A percentile compares a stretch with the other conserved stretches of the same genome.
Evolutionary conservation across 768 basidiomycete genomes (phyloP).

Genomic region (Mycena sanguinolenta): DNA sequence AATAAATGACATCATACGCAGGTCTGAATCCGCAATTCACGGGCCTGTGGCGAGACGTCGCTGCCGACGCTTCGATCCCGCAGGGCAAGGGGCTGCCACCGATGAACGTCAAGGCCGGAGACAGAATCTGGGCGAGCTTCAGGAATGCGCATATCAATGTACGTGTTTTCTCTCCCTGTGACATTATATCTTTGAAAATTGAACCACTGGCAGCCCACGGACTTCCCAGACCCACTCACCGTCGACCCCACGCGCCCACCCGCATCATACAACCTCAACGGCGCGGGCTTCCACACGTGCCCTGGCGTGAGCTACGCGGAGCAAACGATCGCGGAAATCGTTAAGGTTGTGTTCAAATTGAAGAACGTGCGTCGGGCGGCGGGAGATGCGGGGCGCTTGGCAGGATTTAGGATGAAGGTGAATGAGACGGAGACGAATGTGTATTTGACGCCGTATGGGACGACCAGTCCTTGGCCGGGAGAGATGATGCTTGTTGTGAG

Average conservation of each 20-base stretch:
- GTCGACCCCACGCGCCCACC: constrained; percentile 31
- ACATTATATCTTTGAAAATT: too few relatives aligned
- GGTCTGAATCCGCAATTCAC: constrained; percentile 57
- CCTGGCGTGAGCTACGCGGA: constrained; percentile 53
- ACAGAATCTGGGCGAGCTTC: constrained; percentile 49
- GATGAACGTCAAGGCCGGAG: constrained; percentile 48
- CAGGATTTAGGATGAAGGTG: constrained; percentile 45
- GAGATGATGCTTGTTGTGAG: constrained; percentile 52
- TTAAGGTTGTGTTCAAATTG: constrained; percentile 60
- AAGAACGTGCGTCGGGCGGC: constrained; percentile 62
- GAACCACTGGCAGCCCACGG: constrained; percentile 33
- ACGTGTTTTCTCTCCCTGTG: neutral
- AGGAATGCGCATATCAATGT: constrained; percentile 52
- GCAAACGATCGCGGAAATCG: constrained; percentile 56
- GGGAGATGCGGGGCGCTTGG: constrained; percentile 56
- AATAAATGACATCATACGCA: constrained; percentile 28
- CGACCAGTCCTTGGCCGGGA: constrained; percentile 53
- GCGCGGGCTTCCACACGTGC: constrained; percentile 58
- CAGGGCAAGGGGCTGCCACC: constrained; percentile 43
- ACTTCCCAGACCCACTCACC: constrained; percentile 31
- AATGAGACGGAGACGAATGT: constrained; percentile 53
- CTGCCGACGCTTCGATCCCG: constrained; percentile 42
- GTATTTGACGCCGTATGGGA: constrained; percentile 50
- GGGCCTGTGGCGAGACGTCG: constrained; percentile 55
- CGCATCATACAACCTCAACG: constrained; percentile 41